Base-by-base conservation (phyloP, 106 monocot species). In the Alisma plantagoaquatica region DNA sequence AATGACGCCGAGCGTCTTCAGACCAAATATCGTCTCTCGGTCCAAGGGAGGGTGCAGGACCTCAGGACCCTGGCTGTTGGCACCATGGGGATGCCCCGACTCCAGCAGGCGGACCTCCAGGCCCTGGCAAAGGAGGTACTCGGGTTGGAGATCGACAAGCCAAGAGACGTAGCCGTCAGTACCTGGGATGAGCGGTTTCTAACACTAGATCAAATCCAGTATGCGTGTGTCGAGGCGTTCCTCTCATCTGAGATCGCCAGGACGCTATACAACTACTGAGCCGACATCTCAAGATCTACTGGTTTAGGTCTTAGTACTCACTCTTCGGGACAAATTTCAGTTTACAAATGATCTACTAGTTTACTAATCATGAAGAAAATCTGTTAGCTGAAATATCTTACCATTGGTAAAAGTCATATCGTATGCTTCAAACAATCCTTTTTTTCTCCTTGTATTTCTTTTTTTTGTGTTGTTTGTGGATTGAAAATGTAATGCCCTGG, bases 211-310 rank as follows among this genome's bases (percentile, higher is more conserved):
- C 67, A 74, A 66, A 59, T 82, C 23, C 65, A 43, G 62, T 82
- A 82, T 41, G 82, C 77, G 2, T 52, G 49, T 41, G 43, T 77
- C 20, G 82, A 82, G 25, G 77, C 82, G 2, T 82, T 73, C 55
- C 62, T 77, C 31, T 77, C 77, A 8, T 82, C 73, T 46, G 77
- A 77, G 66, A 69, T 82, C 26, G 82, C 70, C 5, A 38, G 69
- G 42, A 29, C 55, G 50, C 64, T 81, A 24, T n/a, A n/a, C n/a
- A n/a, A n/a, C n/a, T n/a, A n/a, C n/a, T n/a, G n/a, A n/a, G n/a
- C n/a, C n/a, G n/a, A n/a, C n/a, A n/a, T n/a, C n/a, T n/a, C n/a
- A n/a, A n/a, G n/a, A n/a, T n/a, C n/a, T n/a, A n/a, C n/a, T n/a
- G n/a, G n/a, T n/a, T n/a, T n/a, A n/a, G n/a, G n/a, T n/a, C n/a